These are phyloP conservation scores for Silene coronaria DNA, from an alignment of 179 eudicot genomes.

Conservation along the genomic window DNA sequence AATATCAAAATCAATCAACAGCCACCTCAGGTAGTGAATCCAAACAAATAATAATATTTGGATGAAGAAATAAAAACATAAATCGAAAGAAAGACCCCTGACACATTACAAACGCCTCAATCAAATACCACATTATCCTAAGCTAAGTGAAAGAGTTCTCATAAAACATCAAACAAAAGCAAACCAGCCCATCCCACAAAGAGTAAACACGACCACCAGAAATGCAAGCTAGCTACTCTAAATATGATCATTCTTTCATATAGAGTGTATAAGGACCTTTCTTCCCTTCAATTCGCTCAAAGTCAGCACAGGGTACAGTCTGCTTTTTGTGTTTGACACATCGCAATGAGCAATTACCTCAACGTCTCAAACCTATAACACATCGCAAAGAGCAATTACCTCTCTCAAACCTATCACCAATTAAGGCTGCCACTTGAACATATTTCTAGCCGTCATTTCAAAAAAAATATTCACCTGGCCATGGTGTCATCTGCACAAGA, in stretches of 20 bases:
- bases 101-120: background rate
- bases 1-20: slow-evolving; percentile 11
- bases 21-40: background rate
- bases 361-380: background rate
- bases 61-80: background rate
- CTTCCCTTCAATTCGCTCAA: background rate
- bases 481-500: background rate
- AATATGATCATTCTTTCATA: background rate
- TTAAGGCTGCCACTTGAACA: background rate
- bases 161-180: background rate
- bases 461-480: background rate
- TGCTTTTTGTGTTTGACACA: background rate
- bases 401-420: background rate
- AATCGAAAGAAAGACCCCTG: background rate
- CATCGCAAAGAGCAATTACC: background rate
- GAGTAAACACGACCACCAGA: background rate
- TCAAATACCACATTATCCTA: background rate
- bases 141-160: background rate
- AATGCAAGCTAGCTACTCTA: background rate
- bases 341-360: background rate
- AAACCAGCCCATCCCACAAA: background rate
- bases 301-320: background rate
- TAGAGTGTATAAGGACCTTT: too few species aligned
- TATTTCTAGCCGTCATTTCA: background rate
- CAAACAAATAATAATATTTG: slow-evolving; percentile 5